These are phyloP conservation scores for Mortierella sp. DNA, from an alignment of 371 early-diverging fungal genomes.

Conservation along the genomic window DNA sequence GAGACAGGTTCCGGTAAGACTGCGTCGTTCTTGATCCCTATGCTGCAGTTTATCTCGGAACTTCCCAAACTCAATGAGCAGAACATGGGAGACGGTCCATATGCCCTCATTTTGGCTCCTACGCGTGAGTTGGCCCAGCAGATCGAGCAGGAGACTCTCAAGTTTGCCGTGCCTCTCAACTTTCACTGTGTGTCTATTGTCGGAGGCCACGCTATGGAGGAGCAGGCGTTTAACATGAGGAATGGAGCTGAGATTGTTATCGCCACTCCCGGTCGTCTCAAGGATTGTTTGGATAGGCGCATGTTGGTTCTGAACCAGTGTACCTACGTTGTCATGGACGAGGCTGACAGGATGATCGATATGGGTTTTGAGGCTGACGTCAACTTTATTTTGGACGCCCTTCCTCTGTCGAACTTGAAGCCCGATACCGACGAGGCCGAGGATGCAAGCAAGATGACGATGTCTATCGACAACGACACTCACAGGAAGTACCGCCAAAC, in stretches of 20 bases:
- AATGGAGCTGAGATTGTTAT: conserved; percentile 96
- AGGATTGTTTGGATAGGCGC: conserved; percentile 88
- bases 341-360: conserved; percentile 98
- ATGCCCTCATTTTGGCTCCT: conserved; percentile 95
- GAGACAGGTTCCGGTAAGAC: conserved; percentile 99
- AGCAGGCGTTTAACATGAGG: conserved; percentile 87
- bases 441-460: conserved; percentile 61
- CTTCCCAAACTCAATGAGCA: conserved; percentile 82
- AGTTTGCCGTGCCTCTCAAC: conserved; percentile 87
- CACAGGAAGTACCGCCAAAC: conserved; percentile 92
- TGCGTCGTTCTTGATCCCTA: conserved; percentile 96
- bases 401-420: conserved; percentile 91
- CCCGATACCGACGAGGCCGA: conserved; percentile 87
- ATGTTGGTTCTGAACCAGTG: conserved; percentile 89
- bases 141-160: conserved; percentile 91
- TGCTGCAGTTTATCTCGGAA: conserved; percentile 90
- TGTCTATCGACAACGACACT: conserved; percentile 47
- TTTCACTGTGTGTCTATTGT: conserved; percentile 92
- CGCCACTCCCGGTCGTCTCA: conserved; percentile 97
- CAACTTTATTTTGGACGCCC: conserved; percentile 92
- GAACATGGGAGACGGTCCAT: conserved; percentile 89
- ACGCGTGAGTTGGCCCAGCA: conserved; percentile 98
- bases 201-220: conserved; percentile 93
- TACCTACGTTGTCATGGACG: conserved; percentile 97
- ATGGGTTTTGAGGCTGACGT: conserved; percentile 98